Evolutionary conservation across 768 basidiomycete genomes (phyloP).

Genomic region (Imleria badia): DNA sequence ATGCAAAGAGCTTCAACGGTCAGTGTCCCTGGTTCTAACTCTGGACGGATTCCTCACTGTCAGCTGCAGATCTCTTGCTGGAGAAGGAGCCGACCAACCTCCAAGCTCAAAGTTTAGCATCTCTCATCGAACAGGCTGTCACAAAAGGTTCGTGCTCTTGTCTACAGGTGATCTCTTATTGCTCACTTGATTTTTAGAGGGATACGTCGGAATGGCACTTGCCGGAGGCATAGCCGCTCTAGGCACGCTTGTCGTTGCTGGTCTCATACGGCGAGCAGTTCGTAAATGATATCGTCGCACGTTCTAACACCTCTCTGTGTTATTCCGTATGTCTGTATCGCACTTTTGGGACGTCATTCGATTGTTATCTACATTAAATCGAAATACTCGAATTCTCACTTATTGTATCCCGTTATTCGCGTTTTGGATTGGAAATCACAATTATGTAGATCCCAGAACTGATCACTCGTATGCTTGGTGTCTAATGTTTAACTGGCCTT

Average conservation of each 20-base stretch:
- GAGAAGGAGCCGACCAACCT: slow-evolving; percentile 93
- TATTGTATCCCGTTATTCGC: slow-evolving; percentile 27
- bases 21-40: slow-evolving; percentile 25
- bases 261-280: slow-evolving; percentile 80
- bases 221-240: slow-evolving; percentile 88
- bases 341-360: slow-evolving; percentile 3
- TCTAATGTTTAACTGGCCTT: background rate
- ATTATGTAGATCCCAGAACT: slow-evolving; percentile 10
- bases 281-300: slow-evolving; percentile 37
- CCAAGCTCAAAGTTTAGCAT: slow-evolving; percentile 82
- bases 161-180: background rate
- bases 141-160: slow-evolving; percentile 59
- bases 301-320: slow-evolving; percentile 14
- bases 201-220: slow-evolving; percentile 98
- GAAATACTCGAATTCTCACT: slow-evolving; percentile 15
- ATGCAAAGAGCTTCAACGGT: slow-evolving; percentile 94
- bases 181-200: slow-evolving; percentile 55
- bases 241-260: slow-evolving; percentile 70
- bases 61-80: slow-evolving; percentile 66
- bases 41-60: slow-evolving; percentile 1
- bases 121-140: slow-evolving; percentile 85
- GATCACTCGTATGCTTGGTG: background rate
- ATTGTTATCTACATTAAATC: slow-evolving; percentile 14
- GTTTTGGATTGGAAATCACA: slow-evolving; percentile 5
- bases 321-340: slow-evolving; percentile 16